Conservation (phyloP, 179 eudicot genomes). For the Spinacia oleracea region DNA sequence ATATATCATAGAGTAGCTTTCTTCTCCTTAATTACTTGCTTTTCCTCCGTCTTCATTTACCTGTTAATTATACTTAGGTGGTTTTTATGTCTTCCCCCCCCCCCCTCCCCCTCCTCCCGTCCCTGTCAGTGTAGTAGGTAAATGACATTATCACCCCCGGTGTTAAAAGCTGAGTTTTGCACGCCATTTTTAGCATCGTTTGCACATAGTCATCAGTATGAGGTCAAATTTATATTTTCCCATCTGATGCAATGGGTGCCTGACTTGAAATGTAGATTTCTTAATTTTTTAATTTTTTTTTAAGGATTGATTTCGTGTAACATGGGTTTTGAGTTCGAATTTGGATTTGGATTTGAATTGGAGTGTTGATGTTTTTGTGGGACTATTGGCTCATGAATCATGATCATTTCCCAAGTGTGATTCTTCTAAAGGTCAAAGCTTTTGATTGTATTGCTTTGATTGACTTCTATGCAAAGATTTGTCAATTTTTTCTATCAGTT, state of each 20-base stretch:
- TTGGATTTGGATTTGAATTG: slow-evolving; percentile 18
- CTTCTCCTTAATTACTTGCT: not conserved
- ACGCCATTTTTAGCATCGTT: slow-evolving; percentile 10
- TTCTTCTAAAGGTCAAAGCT: not conserved
- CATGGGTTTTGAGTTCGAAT: slow-evolving; percentile 15
- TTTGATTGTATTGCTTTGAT: not conserved
- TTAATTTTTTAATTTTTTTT: too few relatives aligned
- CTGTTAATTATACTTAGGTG: slow-evolving; percentile 3
- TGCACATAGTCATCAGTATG: slow-evolving; percentile 27
- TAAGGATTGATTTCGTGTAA: slow-evolving; percentile 18
- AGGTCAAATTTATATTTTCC: slow-evolving; percentile 1
- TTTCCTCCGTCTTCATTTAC: not conserved
- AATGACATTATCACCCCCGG: slow-evolving; percentile 10
- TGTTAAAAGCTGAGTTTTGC: slow-evolving; percentile 20
- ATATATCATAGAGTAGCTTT: slow-evolving; percentile 30
- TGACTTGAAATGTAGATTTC: slow-evolving; percentile 20
- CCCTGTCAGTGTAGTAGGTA: slow-evolving; percentile 23
- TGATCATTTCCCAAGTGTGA: not conserved
- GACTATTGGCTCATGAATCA: not conserved
- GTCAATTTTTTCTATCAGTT: not conserved
- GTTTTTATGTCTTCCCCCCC: not conserved
- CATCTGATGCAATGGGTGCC: slow-evolving; percentile 13
- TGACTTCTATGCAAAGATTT: not conserved
- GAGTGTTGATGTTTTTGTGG: slow-evolving; percentile 12
- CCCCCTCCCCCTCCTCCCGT: not conserved